Conservation (phyloP, 2,329 filamentous ascomycete species). For the Huntiella savannae region DNA sequence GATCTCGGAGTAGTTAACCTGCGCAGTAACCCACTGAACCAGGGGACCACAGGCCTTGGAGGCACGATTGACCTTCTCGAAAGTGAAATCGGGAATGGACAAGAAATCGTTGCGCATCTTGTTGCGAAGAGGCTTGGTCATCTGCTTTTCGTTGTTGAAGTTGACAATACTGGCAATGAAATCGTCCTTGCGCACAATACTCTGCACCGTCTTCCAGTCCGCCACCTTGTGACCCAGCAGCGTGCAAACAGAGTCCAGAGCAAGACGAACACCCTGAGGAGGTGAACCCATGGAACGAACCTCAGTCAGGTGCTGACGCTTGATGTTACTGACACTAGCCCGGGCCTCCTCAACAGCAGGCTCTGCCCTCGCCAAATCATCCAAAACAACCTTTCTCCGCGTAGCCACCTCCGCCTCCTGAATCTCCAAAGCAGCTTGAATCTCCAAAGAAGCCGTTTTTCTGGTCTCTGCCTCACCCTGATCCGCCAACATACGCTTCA, state of each 20-base stretch:
- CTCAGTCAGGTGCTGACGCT: slow-evolving; percentile 90
- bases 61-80: slow-evolving; percentile 86
- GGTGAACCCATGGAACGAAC: slow-evolving; percentile 93
- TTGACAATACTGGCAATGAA: slow-evolving; percentile 97
- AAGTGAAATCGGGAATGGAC: slow-evolving; percentile 86
- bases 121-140: slow-evolving; percentile 63
- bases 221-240: slow-evolving; percentile 76
- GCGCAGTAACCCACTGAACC: slow-evolving; percentile 90
- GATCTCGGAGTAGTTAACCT: slow-evolving; percentile 96
- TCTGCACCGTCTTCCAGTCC: slow-evolving; percentile 82
- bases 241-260: slow-evolving; percentile 90
- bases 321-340: slow-evolving; percentile 96
- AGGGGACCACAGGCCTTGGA: slow-evolving; percentile 93
- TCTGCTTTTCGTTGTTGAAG: slow-evolving; percentile 87
- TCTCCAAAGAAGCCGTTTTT: slow-evolving; percentile 71
- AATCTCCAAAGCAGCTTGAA: slow-evolving; percentile 69
- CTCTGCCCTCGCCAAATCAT: slow-evolving; percentile 77
- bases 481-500: slow-evolving; percentile 92
- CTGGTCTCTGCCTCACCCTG: slow-evolving; percentile 86
- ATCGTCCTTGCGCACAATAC: slow-evolving; percentile 75
- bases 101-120: slow-evolving; percentile 91
- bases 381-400: slow-evolving; percentile 66
- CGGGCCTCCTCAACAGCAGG: slow-evolving; percentile 85
- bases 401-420: slow-evolving; percentile 76
- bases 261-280: slow-evolving; percentile 73